Base-by-base conservation (phyloP, 139 green algal species). In the Chlorella ohadii region DNA sequence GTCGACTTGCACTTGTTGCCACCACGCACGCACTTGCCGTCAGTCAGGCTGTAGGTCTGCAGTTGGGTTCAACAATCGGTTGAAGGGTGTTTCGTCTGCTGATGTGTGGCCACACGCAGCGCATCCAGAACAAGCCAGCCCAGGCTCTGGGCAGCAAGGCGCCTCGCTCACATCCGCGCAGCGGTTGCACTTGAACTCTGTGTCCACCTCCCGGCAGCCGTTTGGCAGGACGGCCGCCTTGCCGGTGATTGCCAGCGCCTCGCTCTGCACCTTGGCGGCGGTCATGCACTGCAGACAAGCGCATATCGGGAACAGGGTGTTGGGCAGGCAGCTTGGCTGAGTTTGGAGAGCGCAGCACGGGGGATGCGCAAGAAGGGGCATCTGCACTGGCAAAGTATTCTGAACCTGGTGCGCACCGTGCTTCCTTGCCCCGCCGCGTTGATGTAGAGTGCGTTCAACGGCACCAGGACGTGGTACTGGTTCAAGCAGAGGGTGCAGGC, bases 151-250 rank as follows among this genome's bases (percentile, higher is more conserved):
- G 7, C 9, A 9, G 7, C 44, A 4, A 9, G 2, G 2, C 15
- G 12, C 51, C 51, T 13, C 51, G 51, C 51, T 59, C 51, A 59
- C 51, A 25, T 72, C 33, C 27, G 19, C 31, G 66, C 66, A 72
- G 19, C 66, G 66, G 36, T n/a, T 72, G 66, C 66, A 72, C 66
- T 72, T 72, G 66, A 72, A 72, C 66, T 72, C 66, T 2, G 66
- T 72, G 13, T 72, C 66, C 28, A 72, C 66, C 31, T 72, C 66
- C 31, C 9, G 6, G 66, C 66, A 72, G n/a, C 66, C 66, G 31
- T 7, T 9, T 23, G 66, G n/a, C 2, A 72, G 12, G 28, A 22
- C 31, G 31, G 33, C 66, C 9, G 15, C 36, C 15, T 47, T 72
- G 28, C 66, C 33, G 31, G 66, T 72, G 66, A 72, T 72, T 9